Evolutionary conservation across 192 early-diverging fungal genomes (phyloP).

Genomic region (Coemansia brasiliensis): DNA sequence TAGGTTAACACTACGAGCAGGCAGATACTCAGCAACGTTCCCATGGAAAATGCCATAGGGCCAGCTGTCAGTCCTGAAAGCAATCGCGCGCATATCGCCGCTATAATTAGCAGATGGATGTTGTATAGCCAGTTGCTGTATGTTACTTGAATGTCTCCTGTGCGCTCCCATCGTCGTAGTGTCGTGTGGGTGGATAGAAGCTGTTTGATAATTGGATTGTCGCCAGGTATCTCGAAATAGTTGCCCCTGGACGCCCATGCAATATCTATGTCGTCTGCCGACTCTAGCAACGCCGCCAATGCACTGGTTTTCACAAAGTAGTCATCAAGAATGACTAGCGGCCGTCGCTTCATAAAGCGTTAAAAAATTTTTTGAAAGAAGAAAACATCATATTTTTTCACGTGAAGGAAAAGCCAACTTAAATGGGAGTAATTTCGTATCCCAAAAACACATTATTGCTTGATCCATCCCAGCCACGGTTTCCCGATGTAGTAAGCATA

Average conservation of each 20-base stretch:
- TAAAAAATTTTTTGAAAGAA: background rate
- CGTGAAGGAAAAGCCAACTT: background rate
- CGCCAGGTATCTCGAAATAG: conserved; percentile 30
- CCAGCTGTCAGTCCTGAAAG: conserved; percentile 32
- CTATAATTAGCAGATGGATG: conserved; percentile 35
- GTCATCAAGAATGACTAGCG: conserved; percentile 46
- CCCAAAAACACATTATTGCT: conserved; percentile 83
- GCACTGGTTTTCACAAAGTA: conserved; percentile 41
- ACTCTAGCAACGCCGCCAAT: conserved; percentile 15
- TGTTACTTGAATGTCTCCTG: conserved; percentile 33
- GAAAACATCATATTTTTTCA: background rate
- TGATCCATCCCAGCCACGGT: conserved; percentile 93
- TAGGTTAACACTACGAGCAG: conserved; percentile 33
- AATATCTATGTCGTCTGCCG: conserved; percentile 15
- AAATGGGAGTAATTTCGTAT: conserved; percentile 71
- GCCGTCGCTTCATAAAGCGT: conserved; percentile 19
- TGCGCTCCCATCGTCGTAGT: conserved; percentile 29
- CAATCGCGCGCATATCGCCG: conserved; percentile 21
- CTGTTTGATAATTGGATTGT: conserved; percentile 23
- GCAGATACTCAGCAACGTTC: conserved; percentile 36
- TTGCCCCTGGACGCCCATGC: conserved; percentile 18
- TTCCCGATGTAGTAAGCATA: conserved; percentile 91
- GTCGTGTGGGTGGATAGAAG: conserved; percentile 24
- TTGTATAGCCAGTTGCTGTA: conserved; percentile 46
- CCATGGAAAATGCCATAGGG: conserved; percentile 36